These are phyloP conservation scores for Penicillium herquei DNA, from an alignment of 495 filamentous ascomycete species.

Conservation along the genomic window DNA sequence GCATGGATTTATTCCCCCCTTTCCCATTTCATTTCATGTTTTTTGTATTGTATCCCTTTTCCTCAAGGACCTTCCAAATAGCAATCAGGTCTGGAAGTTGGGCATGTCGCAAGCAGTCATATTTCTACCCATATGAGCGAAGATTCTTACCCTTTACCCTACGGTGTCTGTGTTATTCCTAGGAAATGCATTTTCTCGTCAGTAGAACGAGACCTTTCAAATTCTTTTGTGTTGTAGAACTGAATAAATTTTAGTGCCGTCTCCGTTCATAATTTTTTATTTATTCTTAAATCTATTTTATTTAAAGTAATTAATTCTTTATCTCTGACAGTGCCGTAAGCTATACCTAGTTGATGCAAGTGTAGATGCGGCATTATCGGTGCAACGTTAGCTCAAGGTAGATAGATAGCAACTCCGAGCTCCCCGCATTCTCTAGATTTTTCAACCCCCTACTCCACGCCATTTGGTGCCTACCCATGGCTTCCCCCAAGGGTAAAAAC, in stretches of 20 bases:
- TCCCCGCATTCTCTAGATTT: constrained; percentile 2
- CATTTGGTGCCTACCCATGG: constrained; percentile 20
- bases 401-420: constrained; percentile 8
- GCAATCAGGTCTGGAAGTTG: constrained; percentile 1
- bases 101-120: constrained; percentile 16
- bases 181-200: constrained; percentile 35
- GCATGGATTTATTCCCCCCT: constrained; percentile 17
- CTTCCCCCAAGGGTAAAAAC: constrained; percentile 40
- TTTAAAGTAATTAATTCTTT: too few species aligned
- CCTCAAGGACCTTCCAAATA: constrained; percentile 4
- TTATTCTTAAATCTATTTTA: too few species aligned
- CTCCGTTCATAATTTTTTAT: too few species aligned
- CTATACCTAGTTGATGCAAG: too few species aligned
- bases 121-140: constrained; percentile 31
- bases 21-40: constrained; percentile 14
- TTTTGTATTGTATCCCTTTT: constrained; percentile 13
- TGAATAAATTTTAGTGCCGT: too few species aligned
- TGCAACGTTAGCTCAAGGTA: constrained; percentile 13
- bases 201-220: constrained; percentile 18
- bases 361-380: neutral
- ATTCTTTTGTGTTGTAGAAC: constrained; percentile 1
- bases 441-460: neutral
- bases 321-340: too few species aligned
- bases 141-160: constrained; percentile 20
- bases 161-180: constrained; percentile 20